phyloP scores from a whole-genome alignment of 768 basidiomycete genomes.

The Boletus pseudopeckii region DNA sequence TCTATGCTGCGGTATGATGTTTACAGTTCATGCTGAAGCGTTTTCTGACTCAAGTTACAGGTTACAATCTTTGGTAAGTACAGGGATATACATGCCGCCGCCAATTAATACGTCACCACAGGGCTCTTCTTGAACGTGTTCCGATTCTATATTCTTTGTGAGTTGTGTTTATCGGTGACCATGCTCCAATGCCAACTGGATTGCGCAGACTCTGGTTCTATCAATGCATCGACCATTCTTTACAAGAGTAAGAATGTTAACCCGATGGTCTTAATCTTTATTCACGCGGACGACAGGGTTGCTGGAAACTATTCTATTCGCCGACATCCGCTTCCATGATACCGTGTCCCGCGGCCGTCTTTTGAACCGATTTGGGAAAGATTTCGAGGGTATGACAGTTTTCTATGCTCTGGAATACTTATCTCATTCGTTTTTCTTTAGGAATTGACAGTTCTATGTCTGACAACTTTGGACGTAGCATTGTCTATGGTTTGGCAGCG shows the following conservation, averaged over 20 bases:
- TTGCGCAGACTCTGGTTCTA: slow-evolving; percentile 63
- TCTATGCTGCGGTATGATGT: slow-evolving; percentile 63
- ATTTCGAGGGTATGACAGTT: slow-evolving; percentile 61
- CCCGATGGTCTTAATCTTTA: background rate
- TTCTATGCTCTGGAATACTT: background rate
- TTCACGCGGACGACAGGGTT: slow-evolving; percentile 38
- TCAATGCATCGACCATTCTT: slow-evolving; percentile 72
- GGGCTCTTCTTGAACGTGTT: slow-evolving; percentile 58
- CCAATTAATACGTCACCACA: slow-evolving; percentile 19
- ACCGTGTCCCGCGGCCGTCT: slow-evolving; percentile 83
- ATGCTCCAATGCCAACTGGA: slow-evolving; percentile 4
- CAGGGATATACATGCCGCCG: background rate
- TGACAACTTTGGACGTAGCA: slow-evolving; percentile 81
- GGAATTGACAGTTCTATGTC: slow-evolving; percentile 81
- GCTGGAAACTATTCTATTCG: slow-evolving; percentile 78
- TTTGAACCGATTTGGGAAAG: slow-evolving; percentile 84
- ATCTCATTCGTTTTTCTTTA: slow-evolving; percentile 27
- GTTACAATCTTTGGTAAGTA: slow-evolving; percentile 36
- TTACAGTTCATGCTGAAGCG: background rate
- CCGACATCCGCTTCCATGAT: slow-evolving; percentile 90
- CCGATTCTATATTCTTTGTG: slow-evolving; percentile 72
- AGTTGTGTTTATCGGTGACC: slow-evolving; percentile 20
- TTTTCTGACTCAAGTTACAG: slow-evolving; percentile 28
- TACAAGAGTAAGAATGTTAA: slow-evolving; percentile 54
- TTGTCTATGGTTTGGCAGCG: slow-evolving; percentile 68